Evolutionary conservation across 2,329 filamentous ascomycete genomes (phyloP).

Genomic region (Neophaeococcomyces aloes): DNA sequence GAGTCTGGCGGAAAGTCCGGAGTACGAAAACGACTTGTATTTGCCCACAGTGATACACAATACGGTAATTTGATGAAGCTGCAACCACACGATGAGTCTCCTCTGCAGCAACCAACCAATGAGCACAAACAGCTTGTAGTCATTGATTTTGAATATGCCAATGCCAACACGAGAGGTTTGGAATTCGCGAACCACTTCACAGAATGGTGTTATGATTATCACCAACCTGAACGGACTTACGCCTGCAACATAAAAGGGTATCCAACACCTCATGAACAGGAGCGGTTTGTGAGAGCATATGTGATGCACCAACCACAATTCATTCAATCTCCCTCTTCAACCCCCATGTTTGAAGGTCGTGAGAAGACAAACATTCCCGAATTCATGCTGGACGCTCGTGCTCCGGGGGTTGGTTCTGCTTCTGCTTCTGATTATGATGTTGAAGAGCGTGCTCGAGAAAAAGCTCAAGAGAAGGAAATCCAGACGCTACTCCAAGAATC

Average conservation of each 20-base stretch:
- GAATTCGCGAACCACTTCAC: slow-evolving; percentile 98
- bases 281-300: slow-evolving; percentile 67
- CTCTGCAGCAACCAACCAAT: slow-evolving; percentile 77
- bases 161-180: slow-evolving; percentile 70
- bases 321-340: slow-evolving; percentile 42
- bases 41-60: slow-evolving; percentile 98
- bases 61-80: slow-evolving; percentile 91
- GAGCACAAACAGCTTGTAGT: slow-evolving; percentile 93
- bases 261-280: slow-evolving; percentile 63
- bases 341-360: slow-evolving; percentile 34
- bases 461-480: slow-evolving; percentile 56
- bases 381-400: slow-evolving; percentile 64
- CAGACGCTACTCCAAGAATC: slow-evolving; percentile 66
- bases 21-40: slow-evolving; percentile 67
- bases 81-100: slow-evolving; percentile 61
- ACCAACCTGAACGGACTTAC: slow-evolving; percentile 56
- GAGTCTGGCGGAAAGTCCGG: slow-evolving; percentile 58
- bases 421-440: slow-evolving; percentile 16
- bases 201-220: slow-evolving; percentile 98
- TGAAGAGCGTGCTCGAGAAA: slow-evolving; percentile 52
- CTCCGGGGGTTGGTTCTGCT: slow-evolving; percentile 15
- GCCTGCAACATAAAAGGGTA: slow-evolving; percentile 61
- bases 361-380: slow-evolving; percentile 28
- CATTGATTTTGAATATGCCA: slow-evolving; percentile 97
- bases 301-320: slow-evolving; percentile 67